Conservation (phyloP, 1,284 basidiomycete species). For the Fistulinella cinereoalba region DNA sequence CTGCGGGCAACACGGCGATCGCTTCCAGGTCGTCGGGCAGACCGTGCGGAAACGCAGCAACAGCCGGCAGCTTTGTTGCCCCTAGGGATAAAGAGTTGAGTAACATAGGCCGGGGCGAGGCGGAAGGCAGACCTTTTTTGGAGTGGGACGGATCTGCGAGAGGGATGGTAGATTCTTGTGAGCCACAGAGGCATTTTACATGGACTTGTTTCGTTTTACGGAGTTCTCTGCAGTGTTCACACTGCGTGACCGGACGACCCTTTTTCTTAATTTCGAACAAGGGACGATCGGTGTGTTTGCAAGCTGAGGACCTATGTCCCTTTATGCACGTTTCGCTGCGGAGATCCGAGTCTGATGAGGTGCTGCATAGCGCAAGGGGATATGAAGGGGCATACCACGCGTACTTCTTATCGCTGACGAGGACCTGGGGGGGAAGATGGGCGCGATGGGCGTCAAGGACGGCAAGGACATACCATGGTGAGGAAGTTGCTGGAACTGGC, state of each 20-base stretch:
- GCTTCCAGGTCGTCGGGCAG: constrained; percentile 62
- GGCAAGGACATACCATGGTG: constrained; percentile 38
- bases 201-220: constrained; percentile 74
- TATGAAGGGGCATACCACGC: constrained; percentile 54
- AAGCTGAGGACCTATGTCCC: constrained; percentile 76
- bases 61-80: constrained; percentile 53
- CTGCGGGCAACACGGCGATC: constrained; percentile 48
- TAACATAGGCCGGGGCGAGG: not conserved
- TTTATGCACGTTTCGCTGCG: constrained; percentile 78
- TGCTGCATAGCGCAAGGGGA: not conserved
- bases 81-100: constrained; percentile 41
- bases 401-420: constrained; percentile 78
- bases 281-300: constrained; percentile 73
- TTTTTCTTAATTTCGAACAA: constrained; percentile 83
- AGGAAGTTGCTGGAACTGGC: constrained; percentile 4
- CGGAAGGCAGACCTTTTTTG: constrained; percentile 52
- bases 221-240: constrained; percentile 71
- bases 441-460: constrained; percentile 1
- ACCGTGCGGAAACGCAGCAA: constrained; percentile 71
- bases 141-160: constrained; percentile 32
- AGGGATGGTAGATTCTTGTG: constrained; percentile 32
- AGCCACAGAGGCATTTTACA: constrained; percentile 61
- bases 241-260: constrained; percentile 78
- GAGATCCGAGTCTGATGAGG: constrained; percentile 5
- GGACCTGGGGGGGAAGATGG: constrained; percentile 46